A percentile compares a stretch with the other conserved stretches of the same genome.
Conservation (phyloP, 768 basidiomycete species). For the Asterophora parasitica region DNA sequence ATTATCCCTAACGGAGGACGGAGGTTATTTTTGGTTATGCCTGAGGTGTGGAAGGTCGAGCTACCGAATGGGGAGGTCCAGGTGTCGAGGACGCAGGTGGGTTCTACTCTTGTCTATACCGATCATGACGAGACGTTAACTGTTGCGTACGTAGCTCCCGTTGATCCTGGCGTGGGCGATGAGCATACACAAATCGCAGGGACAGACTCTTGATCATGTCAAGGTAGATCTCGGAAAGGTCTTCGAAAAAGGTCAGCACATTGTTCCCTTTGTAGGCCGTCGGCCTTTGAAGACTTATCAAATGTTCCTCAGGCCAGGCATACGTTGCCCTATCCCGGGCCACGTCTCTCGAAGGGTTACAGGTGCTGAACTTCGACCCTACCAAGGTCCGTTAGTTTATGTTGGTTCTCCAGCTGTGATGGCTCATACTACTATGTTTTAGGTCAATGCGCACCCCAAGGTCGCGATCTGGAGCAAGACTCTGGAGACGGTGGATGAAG, state of each 20-base stretch:
- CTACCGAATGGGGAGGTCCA: slow-evolving; percentile 83
- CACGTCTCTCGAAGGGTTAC: slow-evolving; percentile 78
- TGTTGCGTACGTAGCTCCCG: slow-evolving; percentile 52
- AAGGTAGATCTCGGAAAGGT: slow-evolving; percentile 91
- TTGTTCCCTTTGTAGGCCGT: not conserved
- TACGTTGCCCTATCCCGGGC: slow-evolving; percentile 90
- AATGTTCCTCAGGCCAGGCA: slow-evolving; percentile 63
- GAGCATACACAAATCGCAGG: slow-evolving; percentile 98
- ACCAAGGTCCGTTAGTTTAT: slow-evolving; percentile 48
- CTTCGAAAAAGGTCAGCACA: slow-evolving; percentile 76
- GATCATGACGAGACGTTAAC: slow-evolving; percentile 2
- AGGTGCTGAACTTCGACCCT: slow-evolving; percentile 76
- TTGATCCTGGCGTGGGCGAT: slow-evolving; percentile 95
- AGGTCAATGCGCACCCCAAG: slow-evolving; percentile 72
- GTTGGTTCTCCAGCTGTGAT: not conserved
- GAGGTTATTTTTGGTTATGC: slow-evolving; percentile 53
- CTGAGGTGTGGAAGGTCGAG: slow-evolving; percentile 84
- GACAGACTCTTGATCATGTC: slow-evolving; percentile 92
- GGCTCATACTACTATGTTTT: slow-evolving; percentile 1
- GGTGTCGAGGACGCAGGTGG: slow-evolving; percentile 73
- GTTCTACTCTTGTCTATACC: slow-evolving; percentile 12
- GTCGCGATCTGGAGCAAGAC: slow-evolving; percentile 71
- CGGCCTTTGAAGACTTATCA: not conserved
- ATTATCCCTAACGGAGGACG: slow-evolving; percentile 50
- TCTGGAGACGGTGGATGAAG: slow-evolving; percentile 43